Percentiles rank a stretch among this genome's conserved stretches.
phyloP scores from a whole-genome alignment of 495 filamentous ascomycete species.

The Aspergillus carlsbadensis region DNA sequence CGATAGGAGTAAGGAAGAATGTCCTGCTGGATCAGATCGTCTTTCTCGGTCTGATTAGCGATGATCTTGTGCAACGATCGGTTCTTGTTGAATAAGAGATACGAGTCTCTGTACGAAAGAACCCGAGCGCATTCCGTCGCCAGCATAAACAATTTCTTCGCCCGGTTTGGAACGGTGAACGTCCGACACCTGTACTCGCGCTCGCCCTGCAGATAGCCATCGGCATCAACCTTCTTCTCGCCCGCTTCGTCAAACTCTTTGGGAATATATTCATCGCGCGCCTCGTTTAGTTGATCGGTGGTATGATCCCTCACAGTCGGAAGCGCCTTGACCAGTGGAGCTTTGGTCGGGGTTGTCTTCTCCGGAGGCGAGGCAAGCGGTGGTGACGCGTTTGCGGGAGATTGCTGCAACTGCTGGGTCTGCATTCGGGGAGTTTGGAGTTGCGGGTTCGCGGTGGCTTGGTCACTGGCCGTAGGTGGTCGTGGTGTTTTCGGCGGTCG shows the following conservation, averaged over 20 bases:
- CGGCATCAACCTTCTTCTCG: slow-evolving; percentile 86
- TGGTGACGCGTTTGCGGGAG: slow-evolving; percentile 47
- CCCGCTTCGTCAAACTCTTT: slow-evolving; percentile 89
- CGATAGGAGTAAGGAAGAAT: slow-evolving; percentile 97
- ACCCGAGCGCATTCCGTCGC: slow-evolving; percentile 97
- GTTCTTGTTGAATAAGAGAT: slow-evolving; percentile 99
- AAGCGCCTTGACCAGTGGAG: slow-evolving; percentile 82
- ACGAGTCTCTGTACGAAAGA: slow-evolving; percentile 93
- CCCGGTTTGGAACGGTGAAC: slow-evolving; percentile 86
- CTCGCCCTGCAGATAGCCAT: slow-evolving; percentile 75
- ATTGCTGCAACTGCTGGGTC: slow-evolving; percentile 61
- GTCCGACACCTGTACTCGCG: slow-evolving; percentile 92
- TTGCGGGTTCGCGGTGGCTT: slow-evolving; percentile 49
- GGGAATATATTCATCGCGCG: slow-evolving; percentile 94
- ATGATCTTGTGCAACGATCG: slow-evolving; percentile 97
- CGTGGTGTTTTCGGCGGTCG: slow-evolving; percentile 74
- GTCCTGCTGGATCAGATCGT: slow-evolving; percentile 91
- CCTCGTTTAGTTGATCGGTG: slow-evolving; percentile 88
- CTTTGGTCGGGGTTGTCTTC: slow-evolving; percentile 85
- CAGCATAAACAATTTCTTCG: slow-evolving; percentile 96
- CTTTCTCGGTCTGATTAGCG: slow-evolving; percentile 92
- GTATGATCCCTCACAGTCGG: slow-evolving; percentile 97
- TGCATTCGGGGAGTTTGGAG: slow-evolving; percentile 81
- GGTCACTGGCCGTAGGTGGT: slow-evolving; percentile 42
- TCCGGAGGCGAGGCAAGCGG: slow-evolving; percentile 74